Conservation (phyloP, 169 alveolate species). For the Eimeria maxima region DNA sequence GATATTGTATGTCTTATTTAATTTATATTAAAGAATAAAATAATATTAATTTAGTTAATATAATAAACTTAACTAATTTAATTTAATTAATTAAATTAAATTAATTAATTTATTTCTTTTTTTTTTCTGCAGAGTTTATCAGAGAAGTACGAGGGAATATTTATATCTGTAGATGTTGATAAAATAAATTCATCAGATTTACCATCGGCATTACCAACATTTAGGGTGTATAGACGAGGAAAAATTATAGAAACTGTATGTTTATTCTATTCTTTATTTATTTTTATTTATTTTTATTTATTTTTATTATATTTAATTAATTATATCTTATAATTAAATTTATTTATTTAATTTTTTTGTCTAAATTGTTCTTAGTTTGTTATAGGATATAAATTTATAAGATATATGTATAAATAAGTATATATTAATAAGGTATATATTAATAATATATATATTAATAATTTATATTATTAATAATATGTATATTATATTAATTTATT, state of each 20-base stretch:
- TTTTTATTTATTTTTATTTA: not conserved
- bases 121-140: conserved; percentile 7
- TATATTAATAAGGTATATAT: too few relatives aligned
- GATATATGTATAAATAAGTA: too few relatives aligned
- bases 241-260: not conserved
- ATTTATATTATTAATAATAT: too few relatives aligned
- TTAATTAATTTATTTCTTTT: not conserved
- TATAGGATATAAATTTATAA: too few relatives aligned
- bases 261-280: not conserved
- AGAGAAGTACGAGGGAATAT: conserved; percentile 7
- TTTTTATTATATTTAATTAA: not conserved
- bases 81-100: not conserved
- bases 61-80: not conserved
- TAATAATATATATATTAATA: too few relatives aligned
- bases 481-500: too few relatives aligned
- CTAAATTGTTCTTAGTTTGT: too few relatives aligned
- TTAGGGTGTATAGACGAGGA: not conserved
- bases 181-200: not conserved
- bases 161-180: conserved; percentile 59
- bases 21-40: too few relatives aligned
- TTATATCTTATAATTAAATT: too few relatives aligned
- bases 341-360: too few relatives aligned
- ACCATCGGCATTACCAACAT: conserved; percentile 14
- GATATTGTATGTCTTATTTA: too few relatives aligned
- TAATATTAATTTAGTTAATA: not conserved